Evolutionary conservation across 1,139 yeast genomes (phyloP).

Genomic region (Sugiyamaella xylanicola): DNA sequence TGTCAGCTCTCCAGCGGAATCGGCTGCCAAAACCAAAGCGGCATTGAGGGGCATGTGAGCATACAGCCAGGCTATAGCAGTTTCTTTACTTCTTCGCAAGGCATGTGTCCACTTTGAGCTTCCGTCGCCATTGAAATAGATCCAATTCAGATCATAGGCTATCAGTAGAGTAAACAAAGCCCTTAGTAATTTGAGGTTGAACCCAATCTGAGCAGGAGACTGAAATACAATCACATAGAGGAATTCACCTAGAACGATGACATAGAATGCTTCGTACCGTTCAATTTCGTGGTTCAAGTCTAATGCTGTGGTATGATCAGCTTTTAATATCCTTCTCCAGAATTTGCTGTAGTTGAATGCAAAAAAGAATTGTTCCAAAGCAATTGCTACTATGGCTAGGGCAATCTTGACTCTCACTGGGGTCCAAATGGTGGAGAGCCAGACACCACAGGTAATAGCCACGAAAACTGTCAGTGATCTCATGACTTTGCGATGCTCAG

Average conservation of each 20-base stretch:
- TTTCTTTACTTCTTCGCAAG: slow-evolving; percentile 50
- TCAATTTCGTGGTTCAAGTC: slow-evolving; percentile 72
- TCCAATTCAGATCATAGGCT: slow-evolving; percentile 56
- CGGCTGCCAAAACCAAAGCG: slow-evolving; percentile 52
- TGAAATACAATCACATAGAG: slow-evolving; percentile 59
- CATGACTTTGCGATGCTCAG: slow-evolving; percentile 59
- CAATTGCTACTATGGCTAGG: slow-evolving; percentile 48
- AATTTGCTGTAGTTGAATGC: slow-evolving; percentile 42
- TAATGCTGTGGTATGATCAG: slow-evolving; percentile 59
- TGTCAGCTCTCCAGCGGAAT: slow-evolving; percentile 58
- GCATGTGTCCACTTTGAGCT: slow-evolving; percentile 56
- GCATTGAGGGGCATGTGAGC: slow-evolving; percentile 53
- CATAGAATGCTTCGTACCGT: slow-evolving; percentile 58
- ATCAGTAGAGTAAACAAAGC: slow-evolving; percentile 54
- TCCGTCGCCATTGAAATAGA: slow-evolving; percentile 60
- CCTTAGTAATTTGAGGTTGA: slow-evolving; percentile 50
- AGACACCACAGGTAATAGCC: slow-evolving; percentile 43
- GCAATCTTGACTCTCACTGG: slow-evolving; percentile 52
- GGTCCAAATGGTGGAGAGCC: slow-evolving; percentile 53
- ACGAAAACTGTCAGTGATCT: slow-evolving; percentile 43
- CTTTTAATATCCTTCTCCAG: slow-evolving; percentile 47
- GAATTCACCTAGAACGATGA: slow-evolving; percentile 69
- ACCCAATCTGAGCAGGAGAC: slow-evolving; percentile 53
- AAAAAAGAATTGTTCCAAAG: slow-evolving; percentile 43
- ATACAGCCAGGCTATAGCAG: slow-evolving; percentile 55